A percentile compares a stretch with the other conserved stretches of the same genome.
phyloP scores from a whole-genome alignment of 495 filamentous ascomycete species.

The Acidiella bohemica region DNA sequence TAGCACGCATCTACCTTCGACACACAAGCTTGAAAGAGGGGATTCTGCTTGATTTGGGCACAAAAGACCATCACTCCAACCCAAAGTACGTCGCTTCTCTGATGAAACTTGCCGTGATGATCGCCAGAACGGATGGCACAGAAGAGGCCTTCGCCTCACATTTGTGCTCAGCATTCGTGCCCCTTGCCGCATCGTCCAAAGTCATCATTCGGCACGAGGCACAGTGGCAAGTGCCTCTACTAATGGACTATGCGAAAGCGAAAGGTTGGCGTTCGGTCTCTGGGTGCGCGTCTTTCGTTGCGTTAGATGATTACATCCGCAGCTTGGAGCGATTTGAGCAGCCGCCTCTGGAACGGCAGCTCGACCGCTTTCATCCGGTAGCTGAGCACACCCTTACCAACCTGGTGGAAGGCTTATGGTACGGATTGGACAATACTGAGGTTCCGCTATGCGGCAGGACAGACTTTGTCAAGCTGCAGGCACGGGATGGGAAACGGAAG shows the following conservation, averaged over 20 bases:
- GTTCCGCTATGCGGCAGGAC: slow-evolving; percentile 10
- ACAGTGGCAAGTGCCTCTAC: slow-evolving; percentile 29
- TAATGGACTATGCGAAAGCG: slow-evolving; percentile 23
- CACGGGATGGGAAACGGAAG: background rate
- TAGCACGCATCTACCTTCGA: slow-evolving; percentile 26
- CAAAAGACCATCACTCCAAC: slow-evolving; percentile 25
- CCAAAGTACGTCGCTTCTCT: slow-evolving; percentile 31
- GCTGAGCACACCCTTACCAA: slow-evolving; percentile 23
- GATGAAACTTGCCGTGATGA: slow-evolving; percentile 31
- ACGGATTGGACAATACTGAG: slow-evolving; percentile 22
- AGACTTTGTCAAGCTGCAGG: slow-evolving; percentile 15
- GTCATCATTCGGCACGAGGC: slow-evolving; percentile 32
- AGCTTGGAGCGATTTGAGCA: slow-evolving; percentile 23
- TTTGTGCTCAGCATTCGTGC: slow-evolving; percentile 23
- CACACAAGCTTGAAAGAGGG: slow-evolving; percentile 16
- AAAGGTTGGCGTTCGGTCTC: slow-evolving; percentile 22
- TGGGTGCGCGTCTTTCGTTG: slow-evolving; percentile 23
- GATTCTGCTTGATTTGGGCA: slow-evolving; percentile 10
- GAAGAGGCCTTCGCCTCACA: slow-evolving; percentile 21
- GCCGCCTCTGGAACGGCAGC: slow-evolving; percentile 18
- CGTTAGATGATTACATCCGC: slow-evolving; percentile 24
- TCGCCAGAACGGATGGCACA: slow-evolving; percentile 22
- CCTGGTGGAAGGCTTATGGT: slow-evolving; percentile 27
- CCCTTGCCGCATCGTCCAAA: slow-evolving; percentile 28
- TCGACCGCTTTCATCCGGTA: slow-evolving; percentile 23